Conservation (phyloP, 2,329 filamentous ascomycete species). For the Fusarium nodosum region DNA sequence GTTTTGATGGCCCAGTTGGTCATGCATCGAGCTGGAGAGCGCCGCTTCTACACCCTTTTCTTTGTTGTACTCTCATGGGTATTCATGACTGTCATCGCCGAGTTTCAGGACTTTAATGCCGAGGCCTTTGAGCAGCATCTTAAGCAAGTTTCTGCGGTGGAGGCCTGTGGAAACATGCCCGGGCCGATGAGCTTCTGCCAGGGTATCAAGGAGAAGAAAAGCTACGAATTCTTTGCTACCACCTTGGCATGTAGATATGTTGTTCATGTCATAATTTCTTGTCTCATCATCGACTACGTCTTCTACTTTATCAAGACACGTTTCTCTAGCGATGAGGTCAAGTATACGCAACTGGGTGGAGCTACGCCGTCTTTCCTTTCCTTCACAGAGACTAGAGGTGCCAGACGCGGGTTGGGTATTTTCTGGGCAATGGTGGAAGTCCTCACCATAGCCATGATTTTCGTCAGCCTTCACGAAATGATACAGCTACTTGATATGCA, state of each 20-base stretch:
- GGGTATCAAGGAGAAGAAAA: constrained; percentile 6
- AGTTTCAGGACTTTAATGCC: not conserved
- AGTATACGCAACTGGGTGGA: not conserved
- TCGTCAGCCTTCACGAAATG: not conserved
- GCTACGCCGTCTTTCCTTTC: not conserved
- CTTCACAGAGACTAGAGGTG: not conserved
- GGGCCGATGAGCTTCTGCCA: constrained; percentile 10
- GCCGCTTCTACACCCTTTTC: not conserved
- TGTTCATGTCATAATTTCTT: not conserved
- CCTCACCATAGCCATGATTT: fast-evolving
- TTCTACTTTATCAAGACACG: not conserved
- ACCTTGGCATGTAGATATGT: not conserved
- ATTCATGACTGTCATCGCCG: not conserved
- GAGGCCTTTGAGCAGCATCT: not conserved
- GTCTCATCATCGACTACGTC: not conserved
- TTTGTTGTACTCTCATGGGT: not conserved
- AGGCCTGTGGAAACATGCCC: not conserved
- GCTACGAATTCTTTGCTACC: not conserved
- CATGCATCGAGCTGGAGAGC: not conserved
- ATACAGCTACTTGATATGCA: not conserved
- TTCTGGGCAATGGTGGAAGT: not conserved
- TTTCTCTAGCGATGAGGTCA: not conserved
- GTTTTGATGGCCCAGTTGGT: not conserved
- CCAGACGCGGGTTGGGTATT: fast-evolving
- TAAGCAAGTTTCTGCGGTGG: not conserved